Evolutionary conservation across 352 stramenopile species (phyloP).

Genomic region (Pythium graminicola): DNA sequence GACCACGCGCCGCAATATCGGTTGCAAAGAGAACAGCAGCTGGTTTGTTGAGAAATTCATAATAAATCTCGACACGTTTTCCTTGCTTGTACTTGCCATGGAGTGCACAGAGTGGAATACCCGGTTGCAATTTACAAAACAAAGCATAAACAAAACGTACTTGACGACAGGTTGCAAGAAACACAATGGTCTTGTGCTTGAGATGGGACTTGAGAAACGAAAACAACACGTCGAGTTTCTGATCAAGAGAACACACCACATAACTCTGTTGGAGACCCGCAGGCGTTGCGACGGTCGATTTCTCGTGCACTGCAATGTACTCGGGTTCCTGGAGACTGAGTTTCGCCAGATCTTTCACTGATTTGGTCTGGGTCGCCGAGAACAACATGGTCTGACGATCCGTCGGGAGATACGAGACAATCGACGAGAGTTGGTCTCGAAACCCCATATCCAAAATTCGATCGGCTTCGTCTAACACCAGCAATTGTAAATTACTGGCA

Average conservation of each 20-base stretch:
- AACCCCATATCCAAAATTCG: slow-evolving; percentile 99
- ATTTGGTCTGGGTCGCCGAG: slow-evolving; percentile 96
- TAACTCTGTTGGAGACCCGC: slow-evolving; percentile 93
- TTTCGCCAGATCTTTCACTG: slow-evolving; percentile 94
- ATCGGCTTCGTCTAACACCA: slow-evolving; percentile 99
- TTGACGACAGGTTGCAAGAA: slow-evolving; percentile 96
- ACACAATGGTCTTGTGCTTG: slow-evolving; percentile 98
- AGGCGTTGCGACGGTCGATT: slow-evolving; percentile 87
- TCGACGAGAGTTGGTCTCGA: slow-evolving; percentile 96
- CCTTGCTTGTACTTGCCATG: slow-evolving; percentile 99
- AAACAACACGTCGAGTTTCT: slow-evolving; percentile 98
- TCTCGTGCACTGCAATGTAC: slow-evolving; percentile 96
- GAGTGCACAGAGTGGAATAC: slow-evolving; percentile 93
- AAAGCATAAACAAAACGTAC: slow-evolving; percentile 94
- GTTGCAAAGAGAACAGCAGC: slow-evolving; percentile 96
- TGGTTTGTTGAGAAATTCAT: slow-evolving; percentile 95
- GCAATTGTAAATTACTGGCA: slow-evolving; percentile 88
- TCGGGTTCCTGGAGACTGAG: slow-evolving; percentile 94
- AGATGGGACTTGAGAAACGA: slow-evolving; percentile 99
- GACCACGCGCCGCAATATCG: slow-evolving; percentile 95
- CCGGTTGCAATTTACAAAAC: slow-evolving; percentile 96
- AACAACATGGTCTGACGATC: slow-evolving; percentile 96
- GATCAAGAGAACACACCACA: slow-evolving; percentile 90
- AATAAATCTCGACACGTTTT: slow-evolving; percentile 98
- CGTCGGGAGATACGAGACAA: slow-evolving; percentile 94